Base-by-base conservation (phyloP, 257 asterid species). In the Avicennia marina region DNA sequence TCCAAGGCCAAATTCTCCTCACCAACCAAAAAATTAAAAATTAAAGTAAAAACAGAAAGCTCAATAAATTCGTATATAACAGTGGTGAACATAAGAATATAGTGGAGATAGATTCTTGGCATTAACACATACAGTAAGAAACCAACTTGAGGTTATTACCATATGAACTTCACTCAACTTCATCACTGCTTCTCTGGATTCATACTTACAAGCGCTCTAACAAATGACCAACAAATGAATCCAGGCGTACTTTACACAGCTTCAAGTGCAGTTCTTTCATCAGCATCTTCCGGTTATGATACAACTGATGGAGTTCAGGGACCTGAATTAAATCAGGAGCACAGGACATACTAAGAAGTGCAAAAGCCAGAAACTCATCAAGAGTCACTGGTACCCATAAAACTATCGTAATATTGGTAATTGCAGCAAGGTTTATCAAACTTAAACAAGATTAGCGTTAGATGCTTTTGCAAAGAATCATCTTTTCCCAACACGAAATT, bases 221-320 rank as follows among this genome's bases (percentile, higher is more conserved):
- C 39, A 33, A 56, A 11, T 36, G 52, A 29, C 63, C 38, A 24
- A 61, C 46, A 62, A 25, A 55, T 6, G 43, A 56, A 45, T 16
- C 38, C 26, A 16, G 24, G 51, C 39, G 40, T 40, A 20, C 67
- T 43, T 34, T 49, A 21, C 59, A 54, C 64, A 53, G 67, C 52
- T 67, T 63, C 53, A 40, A 56, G 31, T 69, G 64, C 52, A 60
- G 49, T 46, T 75, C 78, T 49, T 58, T 70, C 75, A 72, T 72
- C 58, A 62, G 59, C 12, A 40, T 56, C 50, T 41, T 62, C 29
- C 75, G 82, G 7, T 69, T 65, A 44, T 53, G 43, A 67, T 72
- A 67, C 66, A 78, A 12, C 45, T 68, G 75, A 11, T 75, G 88
- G 42, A 73, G 85, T 69, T 81, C 89, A 54, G 39, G 60, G 13